Evolutionary conservation across 2,329 filamentous ascomycete species (phyloP).

Genomic region (Aschersonia sp.): DNA sequence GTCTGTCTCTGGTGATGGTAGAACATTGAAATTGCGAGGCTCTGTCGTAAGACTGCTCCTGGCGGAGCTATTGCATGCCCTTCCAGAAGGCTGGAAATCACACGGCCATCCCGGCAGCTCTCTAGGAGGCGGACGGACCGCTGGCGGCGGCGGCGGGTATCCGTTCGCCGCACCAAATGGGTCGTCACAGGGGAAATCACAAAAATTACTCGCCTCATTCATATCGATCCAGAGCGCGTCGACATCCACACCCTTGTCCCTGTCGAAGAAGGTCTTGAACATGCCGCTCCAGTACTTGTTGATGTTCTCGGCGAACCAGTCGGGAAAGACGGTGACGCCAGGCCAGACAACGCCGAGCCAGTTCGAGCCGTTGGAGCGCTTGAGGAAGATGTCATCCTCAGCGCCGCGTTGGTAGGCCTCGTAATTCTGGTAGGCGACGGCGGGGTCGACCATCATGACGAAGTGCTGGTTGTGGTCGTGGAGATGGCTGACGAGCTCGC

Average conservation of each 20-base stretch:
- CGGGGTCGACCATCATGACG: conserved; percentile 67
- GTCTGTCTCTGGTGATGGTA: not conserved
- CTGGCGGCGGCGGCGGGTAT: conserved; percentile 44
- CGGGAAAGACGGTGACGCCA: conserved; percentile 54
- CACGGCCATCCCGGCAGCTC: conserved; percentile 51
- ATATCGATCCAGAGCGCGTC: conserved; percentile 68
- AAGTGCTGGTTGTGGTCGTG: conserved; percentile 56
- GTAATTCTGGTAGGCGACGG: conserved; percentile 42
- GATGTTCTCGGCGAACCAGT: conserved; percentile 57
- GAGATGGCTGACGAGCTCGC: conserved; percentile 50
- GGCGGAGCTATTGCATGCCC: conserved; percentile 3
- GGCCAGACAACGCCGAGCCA: conserved; percentile 65
- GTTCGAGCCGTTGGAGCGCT: conserved; percentile 34
- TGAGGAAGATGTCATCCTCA: conserved; percentile 29
- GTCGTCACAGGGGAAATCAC: conserved; percentile 11
- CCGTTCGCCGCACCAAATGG: conserved; percentile 23
- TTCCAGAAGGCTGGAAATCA: conserved; percentile 9
- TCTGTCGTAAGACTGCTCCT: not conserved
- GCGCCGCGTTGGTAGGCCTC: conserved; percentile 26
- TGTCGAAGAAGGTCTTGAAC: conserved; percentile 48
- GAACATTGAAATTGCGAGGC: not conserved
- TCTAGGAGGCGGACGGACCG: conserved; percentile 45
- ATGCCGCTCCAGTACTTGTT: conserved; percentile 56
- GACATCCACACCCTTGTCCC: conserved; percentile 52
- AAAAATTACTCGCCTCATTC: conserved; percentile 27